A percentile compares a stretch with the other conserved stretches of the same genome.
phyloP scores from a whole-genome alignment of 208 protist genomes.

The Acanthamoeba lenticulata region DNA sequence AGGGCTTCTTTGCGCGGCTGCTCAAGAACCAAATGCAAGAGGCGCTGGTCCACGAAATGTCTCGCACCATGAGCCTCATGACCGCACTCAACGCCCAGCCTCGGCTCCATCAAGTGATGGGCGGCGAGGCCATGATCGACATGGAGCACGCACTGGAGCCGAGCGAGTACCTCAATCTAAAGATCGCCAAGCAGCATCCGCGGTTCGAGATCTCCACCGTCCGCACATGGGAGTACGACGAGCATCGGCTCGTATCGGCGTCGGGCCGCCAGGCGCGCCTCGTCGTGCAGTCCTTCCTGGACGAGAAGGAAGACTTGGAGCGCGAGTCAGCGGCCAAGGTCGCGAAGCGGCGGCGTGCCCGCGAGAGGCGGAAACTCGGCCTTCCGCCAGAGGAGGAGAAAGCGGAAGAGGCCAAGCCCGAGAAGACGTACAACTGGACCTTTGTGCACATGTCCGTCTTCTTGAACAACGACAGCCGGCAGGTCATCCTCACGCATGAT shows the following conservation, averaged over 20 bases:
- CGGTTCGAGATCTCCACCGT: constrained; percentile 30
- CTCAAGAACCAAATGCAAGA: background rate
- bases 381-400: background rate
- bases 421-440: constrained; percentile 24
- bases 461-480: constrained; percentile 27
- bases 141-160: constrained; percentile 22
- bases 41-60: constrained; percentile 3
- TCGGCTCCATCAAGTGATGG: background rate
- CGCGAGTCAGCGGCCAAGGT: background rate
- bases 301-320: constrained; percentile 9
- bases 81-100: background rate
- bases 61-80: constrained; percentile 11
- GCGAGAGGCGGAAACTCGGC: background rate
- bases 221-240: constrained; percentile 32
- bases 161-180: background rate
- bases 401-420: background rate
- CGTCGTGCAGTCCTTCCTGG: background rate
- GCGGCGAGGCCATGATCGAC: background rate
- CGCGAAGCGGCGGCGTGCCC: background rate
- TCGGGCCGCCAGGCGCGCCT: background rate
- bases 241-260: background rate
- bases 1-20: constrained; percentile 17
- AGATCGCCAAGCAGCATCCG: background rate
- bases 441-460: constrained; percentile 50
- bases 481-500: background rate